Conservation (phyloP, 768 basidiomycete species). For the Podaxis sp. region DNA sequence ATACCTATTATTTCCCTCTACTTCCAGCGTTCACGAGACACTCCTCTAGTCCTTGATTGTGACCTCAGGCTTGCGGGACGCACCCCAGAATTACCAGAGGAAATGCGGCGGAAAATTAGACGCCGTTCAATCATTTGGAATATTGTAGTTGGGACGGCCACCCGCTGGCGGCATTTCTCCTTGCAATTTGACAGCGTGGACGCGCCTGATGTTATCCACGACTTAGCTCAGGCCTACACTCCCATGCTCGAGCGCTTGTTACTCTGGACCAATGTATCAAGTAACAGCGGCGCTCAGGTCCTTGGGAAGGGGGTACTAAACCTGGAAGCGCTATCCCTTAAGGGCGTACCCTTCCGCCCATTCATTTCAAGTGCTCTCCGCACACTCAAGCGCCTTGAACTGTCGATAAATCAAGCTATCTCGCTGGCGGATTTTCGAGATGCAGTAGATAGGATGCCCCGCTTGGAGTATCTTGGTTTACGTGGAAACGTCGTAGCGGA, state of each 20-base stretch:
- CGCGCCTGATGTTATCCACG: neutral
- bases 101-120: neutral
- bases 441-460: neutral
- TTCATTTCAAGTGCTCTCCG: constrained; percentile 17
- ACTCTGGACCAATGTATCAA: neutral
- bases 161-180: neutral
- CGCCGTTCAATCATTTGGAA: neutral
- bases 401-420: neutral
- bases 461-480: constrained; percentile 21
- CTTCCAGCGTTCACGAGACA: constrained; percentile 19
- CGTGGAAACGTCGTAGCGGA: constrained; percentile 21
- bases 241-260: neutral
- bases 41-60: constrained; percentile 20
- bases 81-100: neutral
- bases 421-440: neutral
- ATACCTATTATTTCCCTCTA: constrained; percentile 18
- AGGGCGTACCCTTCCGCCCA: constrained; percentile 17
- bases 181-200: neutral
- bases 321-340: constrained; percentile 19
- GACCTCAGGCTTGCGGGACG: constrained; percentile 18
- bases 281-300: neutral
- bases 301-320: neutral
- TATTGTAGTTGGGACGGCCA: neutral
- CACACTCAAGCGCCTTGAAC: constrained; percentile 18
- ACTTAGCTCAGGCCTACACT: neutral